Conservation (phyloP, 163 green algal genomes). For the Trebouxiophyceae sp. region DNA sequence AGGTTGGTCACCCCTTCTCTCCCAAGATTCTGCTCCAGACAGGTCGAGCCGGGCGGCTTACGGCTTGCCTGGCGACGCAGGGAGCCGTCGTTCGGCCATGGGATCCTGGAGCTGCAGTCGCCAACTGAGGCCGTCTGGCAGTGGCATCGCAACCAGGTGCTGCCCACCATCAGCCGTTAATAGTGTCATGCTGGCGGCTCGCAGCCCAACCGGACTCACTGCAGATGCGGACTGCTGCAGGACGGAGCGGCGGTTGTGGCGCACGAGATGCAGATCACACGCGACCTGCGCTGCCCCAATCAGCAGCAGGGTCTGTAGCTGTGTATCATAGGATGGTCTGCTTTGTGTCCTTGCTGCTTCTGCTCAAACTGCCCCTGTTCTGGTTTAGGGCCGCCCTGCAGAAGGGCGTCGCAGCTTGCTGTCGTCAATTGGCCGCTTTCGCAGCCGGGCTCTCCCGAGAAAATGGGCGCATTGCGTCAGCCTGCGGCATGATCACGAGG, state of each 20-base stretch:
- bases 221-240: neutral
- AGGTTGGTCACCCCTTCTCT: neutral
- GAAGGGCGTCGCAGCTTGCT: no score
- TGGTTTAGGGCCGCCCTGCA: no score
- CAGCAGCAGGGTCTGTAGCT: no score
- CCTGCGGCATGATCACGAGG: no score
- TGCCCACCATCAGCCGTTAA: neutral
- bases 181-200: neutral
- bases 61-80: conserved; percentile 12
- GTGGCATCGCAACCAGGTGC: conserved; percentile 33
- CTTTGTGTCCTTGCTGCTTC: no score
- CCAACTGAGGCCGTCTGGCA: conserved; percentile 34
- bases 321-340: no score
- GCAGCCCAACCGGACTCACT: neutral
- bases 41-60: neutral
- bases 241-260: conserved; percentile 15
- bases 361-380: no score
- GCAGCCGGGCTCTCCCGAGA: no score
- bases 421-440: no score
- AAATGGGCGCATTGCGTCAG: no score
- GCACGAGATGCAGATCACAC: conserved; percentile 11
- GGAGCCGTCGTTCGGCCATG: conserved; percentile 48
- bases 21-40: neutral
- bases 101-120: conserved; percentile 23
- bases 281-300: no score